Percentiles rank a stretch among this genome's conserved stretches.
phyloP scores from a whole-genome alignment of 768 basidiomycete species.

The Amyloporia xantha region DNA sequence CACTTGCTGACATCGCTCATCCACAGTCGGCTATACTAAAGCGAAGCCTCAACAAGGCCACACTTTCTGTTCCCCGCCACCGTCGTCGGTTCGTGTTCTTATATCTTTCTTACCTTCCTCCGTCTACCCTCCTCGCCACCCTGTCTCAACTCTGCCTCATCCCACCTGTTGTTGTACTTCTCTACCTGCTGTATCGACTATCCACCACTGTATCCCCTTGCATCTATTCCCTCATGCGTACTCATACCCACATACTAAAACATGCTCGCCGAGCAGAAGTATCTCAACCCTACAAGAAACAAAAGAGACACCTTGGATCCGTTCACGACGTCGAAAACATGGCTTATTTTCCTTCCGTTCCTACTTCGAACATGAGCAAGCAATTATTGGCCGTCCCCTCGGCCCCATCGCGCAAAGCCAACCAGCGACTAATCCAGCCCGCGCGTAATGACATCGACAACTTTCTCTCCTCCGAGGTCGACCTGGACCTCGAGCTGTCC shows the following conservation, averaged over 20 bases:
- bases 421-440: slow-evolving; percentile 29
- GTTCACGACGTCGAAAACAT: slow-evolving; percentile 35
- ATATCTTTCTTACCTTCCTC: slow-evolving; percentile 7
- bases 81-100: slow-evolving; percentile 17
- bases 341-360: slow-evolving; percentile 31
- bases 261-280: neutral
- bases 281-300: slow-evolving; percentile 34
- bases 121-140: slow-evolving; percentile 8
- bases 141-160: neutral
- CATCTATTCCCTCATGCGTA: slow-evolving; percentile 10
- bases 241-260: slow-evolving; percentile 8
- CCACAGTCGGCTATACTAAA: slow-evolving; percentile 4
- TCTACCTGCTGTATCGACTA: slow-evolving; percentile 5
- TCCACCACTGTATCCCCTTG: slow-evolving; percentile 5
- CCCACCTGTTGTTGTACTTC: neutral
- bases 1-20: neutral
- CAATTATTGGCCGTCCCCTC: slow-evolving; percentile 34
- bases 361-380: slow-evolving; percentile 27
- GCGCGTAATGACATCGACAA: slow-evolving; percentile 51
- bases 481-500: slow-evolving; percentile 71
- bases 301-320: slow-evolving; percentile 29
- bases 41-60: slow-evolving; percentile 2
- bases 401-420: slow-evolving; percentile 42
- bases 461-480: slow-evolving; percentile 68
- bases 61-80: slow-evolving; percentile 11